A percentile compares a stretch with the other conserved stretches of the same genome.
phyloP scores from a whole-genome alignment of 2,329 filamentous ascomycete species.

The Tolypocladium endophyticum region DNA sequence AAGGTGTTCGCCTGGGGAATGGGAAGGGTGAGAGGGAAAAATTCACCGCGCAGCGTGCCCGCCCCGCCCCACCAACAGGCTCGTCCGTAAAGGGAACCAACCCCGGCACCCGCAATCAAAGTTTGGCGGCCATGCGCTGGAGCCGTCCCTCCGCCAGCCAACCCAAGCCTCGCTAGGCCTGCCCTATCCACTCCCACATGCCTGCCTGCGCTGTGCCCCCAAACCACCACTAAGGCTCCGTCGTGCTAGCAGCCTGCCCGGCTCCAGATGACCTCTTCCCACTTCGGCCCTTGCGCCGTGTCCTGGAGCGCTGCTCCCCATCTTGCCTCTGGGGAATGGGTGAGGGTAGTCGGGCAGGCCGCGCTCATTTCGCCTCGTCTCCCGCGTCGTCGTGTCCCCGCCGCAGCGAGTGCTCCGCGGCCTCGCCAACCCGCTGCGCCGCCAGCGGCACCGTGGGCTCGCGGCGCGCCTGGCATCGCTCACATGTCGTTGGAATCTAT shows the following conservation, averaged over 20 bases:
- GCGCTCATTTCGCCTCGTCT: not conserved
- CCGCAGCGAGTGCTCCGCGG: not conserved
- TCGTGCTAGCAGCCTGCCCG: not conserved
- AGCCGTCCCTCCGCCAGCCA: not conserved
- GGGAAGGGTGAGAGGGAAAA: slow-evolving; percentile 1
- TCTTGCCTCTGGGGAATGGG: not conserved
- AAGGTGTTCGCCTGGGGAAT: slow-evolving; percentile 1
- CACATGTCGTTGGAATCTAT: not conserved
- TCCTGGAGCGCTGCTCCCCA: not conserved
- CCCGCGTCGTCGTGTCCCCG: not conserved
- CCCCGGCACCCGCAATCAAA: slow-evolving; percentile 3
- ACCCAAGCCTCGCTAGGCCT: not conserved
- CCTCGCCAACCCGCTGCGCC: too few relatives aligned
- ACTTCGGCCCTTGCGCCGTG: not conserved
- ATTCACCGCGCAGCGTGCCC: not conserved
- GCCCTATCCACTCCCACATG: not conserved
- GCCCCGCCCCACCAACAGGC: not conserved
- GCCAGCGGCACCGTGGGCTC: not conserved
- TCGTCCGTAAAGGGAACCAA: slow-evolving; percentile 1
- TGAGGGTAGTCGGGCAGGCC: not conserved
- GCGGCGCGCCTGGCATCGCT: not conserved
- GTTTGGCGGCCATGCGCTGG: not conserved
- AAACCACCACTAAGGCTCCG: not conserved
- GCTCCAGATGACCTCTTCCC: not conserved
- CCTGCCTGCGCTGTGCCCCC: not conserved